Percentiles rank a stretch among this genome's conserved stretches.
phyloP scores from a whole-genome alignment of 768 basidiomycete genomes.

The Leccinum subgranulosum region DNA sequence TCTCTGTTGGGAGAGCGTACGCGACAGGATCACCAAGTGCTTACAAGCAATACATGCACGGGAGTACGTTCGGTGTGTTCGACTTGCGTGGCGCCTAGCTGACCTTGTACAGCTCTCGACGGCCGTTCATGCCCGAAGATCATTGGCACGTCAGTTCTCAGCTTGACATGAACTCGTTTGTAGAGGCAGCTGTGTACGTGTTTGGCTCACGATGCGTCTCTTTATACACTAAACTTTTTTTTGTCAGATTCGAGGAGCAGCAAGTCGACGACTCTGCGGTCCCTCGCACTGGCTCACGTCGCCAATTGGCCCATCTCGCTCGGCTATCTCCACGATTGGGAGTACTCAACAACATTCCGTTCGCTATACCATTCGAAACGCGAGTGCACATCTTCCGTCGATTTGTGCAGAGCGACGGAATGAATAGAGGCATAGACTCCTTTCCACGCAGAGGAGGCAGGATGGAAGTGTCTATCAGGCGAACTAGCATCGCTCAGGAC shows the following conservation, averaged over 20 bases:
- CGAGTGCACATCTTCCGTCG: constrained; percentile 88
- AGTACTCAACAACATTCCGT: constrained; percentile 92
- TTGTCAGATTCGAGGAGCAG: constrained; percentile 62
- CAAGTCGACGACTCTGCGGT: constrained; percentile 35
- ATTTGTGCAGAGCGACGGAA: constrained; percentile 70
- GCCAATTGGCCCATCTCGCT: constrained; percentile 63
- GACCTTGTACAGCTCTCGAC: constrained; percentile 59
- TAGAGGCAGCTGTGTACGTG: constrained; percentile 81
- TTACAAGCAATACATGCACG: constrained; percentile 80
- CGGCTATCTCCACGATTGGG: constrained; percentile 72
- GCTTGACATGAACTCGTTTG: constrained; percentile 66
- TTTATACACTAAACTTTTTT: neutral
- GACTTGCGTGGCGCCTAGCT: neutral
- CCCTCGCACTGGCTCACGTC: constrained; percentile 48
- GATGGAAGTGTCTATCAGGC: constrained; percentile 39
- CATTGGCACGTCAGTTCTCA: constrained; percentile 78
- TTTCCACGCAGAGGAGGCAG: constrained; percentile 14
- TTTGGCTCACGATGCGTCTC: neutral
- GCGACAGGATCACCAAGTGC: constrained; percentile 75
- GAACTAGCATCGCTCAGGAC: constrained; percentile 81
- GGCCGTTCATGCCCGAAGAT: constrained; percentile 75
- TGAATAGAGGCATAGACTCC: constrained; percentile 15
- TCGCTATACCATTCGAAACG: constrained; percentile 88
- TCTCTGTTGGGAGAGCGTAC: constrained; percentile 60
- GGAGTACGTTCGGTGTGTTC: constrained; percentile 57